A percentile compares a stretch with the other conserved stretches of the same genome.
These are phyloP conservation scores for Tuber magnatum DNA, from an alignment of 495 filamentous ascomycete genomes.

Conservation along the genomic window DNA sequence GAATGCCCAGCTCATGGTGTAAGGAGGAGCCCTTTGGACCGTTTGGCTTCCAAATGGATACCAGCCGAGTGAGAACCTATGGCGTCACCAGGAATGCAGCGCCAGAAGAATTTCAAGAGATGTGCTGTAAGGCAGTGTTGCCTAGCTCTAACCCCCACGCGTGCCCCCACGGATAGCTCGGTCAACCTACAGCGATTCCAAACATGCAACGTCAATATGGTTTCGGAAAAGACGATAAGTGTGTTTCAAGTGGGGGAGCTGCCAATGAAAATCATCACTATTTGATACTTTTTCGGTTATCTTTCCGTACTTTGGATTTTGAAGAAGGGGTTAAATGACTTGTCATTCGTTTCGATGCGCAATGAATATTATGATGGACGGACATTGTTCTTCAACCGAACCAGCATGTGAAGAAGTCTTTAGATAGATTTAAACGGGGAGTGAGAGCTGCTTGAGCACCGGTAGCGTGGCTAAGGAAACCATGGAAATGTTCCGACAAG, in stretches of 20 bases:
- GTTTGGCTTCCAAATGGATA: background rate
- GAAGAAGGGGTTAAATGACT: background rate
- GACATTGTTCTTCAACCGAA: background rate
- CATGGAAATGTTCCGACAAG: background rate
- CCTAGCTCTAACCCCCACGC: background rate
- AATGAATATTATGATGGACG: background rate
- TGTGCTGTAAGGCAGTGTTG: background rate
- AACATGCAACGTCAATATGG: constrained; percentile 4
- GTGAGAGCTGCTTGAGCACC: background rate
- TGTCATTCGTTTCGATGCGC: background rate
- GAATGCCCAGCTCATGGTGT: background rate
- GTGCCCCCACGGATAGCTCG: background rate
- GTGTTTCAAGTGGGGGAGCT: background rate
- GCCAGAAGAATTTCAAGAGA: background rate
- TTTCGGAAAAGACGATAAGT: background rate
- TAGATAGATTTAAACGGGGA: background rate
- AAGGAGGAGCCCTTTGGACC: background rate
- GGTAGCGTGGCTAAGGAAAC: background rate
- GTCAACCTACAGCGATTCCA: background rate
- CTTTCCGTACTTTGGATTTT: background rate
- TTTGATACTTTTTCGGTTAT: constrained; percentile 4
- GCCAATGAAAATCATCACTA: background rate
- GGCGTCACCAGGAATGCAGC: background rate
- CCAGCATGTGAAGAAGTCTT: background rate
- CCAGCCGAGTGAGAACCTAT: constrained; percentile 1